Evolutionary conservation across 2,329 filamentous ascomycete species (phyloP).

Genomic region (Neofusicoccum parvum): DNA sequence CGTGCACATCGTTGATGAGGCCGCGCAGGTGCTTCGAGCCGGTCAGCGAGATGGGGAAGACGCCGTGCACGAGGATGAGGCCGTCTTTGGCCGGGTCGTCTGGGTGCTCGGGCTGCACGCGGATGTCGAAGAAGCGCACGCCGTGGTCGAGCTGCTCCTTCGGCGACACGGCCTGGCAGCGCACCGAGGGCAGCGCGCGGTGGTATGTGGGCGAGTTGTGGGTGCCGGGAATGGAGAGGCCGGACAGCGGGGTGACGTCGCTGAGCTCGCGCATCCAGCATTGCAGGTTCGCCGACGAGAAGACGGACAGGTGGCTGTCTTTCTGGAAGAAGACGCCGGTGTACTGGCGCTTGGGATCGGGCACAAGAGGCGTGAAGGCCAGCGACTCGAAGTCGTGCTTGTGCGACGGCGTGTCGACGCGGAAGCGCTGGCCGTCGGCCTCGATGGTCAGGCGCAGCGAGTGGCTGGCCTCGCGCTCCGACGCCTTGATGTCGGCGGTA

Average conservation of each 20-base stretch:
- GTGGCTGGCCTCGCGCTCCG: slow-evolving; percentile 61
- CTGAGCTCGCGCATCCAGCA: slow-evolving; percentile 80
- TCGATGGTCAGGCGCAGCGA: slow-evolving; percentile 75
- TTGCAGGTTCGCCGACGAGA: slow-evolving; percentile 69
- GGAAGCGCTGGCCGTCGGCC: slow-evolving; percentile 65
- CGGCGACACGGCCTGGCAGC: slow-evolving; percentile 83
- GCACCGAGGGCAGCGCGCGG: slow-evolving; percentile 84
- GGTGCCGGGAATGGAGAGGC: slow-evolving; percentile 88
- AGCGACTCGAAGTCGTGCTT: slow-evolving; percentile 42
- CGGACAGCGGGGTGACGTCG: slow-evolving; percentile 72
- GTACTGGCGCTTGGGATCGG: slow-evolving; percentile 43
- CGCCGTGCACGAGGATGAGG: slow-evolving; percentile 83
- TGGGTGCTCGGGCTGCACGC: slow-evolving; percentile 68
- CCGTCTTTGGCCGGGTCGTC: slow-evolving; percentile 63
- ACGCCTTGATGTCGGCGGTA: slow-evolving; percentile 63
- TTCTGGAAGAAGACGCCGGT: slow-evolving; percentile 46
- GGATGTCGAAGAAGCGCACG: slow-evolving; percentile 90
- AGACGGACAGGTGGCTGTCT: slow-evolving; percentile 56
- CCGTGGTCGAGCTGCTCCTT: slow-evolving; percentile 82
- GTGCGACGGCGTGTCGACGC: slow-evolving; percentile 69
- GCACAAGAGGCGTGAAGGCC: slow-evolving; percentile 41
- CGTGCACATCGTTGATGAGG: slow-evolving; percentile 69
- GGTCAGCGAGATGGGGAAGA: slow-evolving; percentile 83
- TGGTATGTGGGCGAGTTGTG: slow-evolving; percentile 91
- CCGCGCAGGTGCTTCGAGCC: slow-evolving; percentile 78